A percentile compares a stretch with the other conserved stretches of the same genome.
phyloP scores from a whole-genome alignment of 2,329 filamentous ascomycete genomes.

The Scedosporium aurantiacum region DNA sequence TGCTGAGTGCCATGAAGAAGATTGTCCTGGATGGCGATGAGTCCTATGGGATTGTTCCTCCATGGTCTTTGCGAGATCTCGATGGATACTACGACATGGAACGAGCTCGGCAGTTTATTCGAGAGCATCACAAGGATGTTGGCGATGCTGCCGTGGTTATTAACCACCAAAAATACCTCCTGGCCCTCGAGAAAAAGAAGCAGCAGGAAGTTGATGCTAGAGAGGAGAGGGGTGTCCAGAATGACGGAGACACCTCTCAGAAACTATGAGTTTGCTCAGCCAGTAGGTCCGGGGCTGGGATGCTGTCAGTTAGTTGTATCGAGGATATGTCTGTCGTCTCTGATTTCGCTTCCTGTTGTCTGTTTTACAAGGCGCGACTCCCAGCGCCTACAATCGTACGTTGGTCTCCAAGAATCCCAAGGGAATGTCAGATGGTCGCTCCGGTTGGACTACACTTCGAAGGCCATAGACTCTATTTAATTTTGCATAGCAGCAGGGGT shows the following conservation, averaged over 20 bases:
- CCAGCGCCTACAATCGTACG: no score
- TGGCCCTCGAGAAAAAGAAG: conserved; percentile 3
- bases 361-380: no score
- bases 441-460: no score
- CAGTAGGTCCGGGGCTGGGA: background rate
- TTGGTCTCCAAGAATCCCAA: no score
- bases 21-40: conserved; percentile 36
- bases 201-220: background rate
- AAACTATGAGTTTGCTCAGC: background rate
- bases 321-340: no score
- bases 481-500: no score
- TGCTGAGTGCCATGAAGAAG: conserved; percentile 33
- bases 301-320: no score
- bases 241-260: background rate
- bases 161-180: conserved; percentile 12
- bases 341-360: no score
- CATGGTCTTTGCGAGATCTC: conserved; percentile 18
- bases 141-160: conserved; percentile 20
- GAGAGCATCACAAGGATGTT: conserved; percentile 24
- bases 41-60: conserved; percentile 23
- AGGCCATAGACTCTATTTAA: no score
- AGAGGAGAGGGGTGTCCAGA: background rate
- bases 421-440: no score
- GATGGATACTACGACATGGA: conserved; percentile 34
- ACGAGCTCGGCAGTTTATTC: conserved; percentile 30